These are phyloP conservation scores for Macrocybe gigantea DNA, from an alignment of 768 basidiomycete species.

Conservation along the genomic window DNA sequence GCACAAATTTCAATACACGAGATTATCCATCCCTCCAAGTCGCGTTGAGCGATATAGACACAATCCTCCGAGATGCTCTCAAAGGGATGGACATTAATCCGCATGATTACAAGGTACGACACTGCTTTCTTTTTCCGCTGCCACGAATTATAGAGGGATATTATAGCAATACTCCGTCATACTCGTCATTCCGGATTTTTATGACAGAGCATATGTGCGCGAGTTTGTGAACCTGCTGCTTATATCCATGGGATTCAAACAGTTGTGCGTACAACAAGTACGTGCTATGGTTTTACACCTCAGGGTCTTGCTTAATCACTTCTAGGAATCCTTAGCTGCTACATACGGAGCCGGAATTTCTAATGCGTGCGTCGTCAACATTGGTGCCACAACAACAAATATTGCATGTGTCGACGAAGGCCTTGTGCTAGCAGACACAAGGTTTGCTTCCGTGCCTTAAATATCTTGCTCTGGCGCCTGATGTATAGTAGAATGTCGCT, in stretches of 20 bases:
- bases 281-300: slow-evolving; percentile 6
- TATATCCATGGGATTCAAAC: slow-evolving; percentile 83
- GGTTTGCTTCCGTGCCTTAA: slow-evolving; percentile 38
- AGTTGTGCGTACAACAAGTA: slow-evolving; percentile 89
- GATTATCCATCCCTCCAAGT: slow-evolving; percentile 71
- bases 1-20: slow-evolving; percentile 75
- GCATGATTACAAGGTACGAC: slow-evolving; percentile 54
- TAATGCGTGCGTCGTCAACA: slow-evolving; percentile 92
- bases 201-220: slow-evolving; percentile 78
- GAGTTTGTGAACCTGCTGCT: slow-evolving; percentile 72
- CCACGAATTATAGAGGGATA: not conserved
- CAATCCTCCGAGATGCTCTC: slow-evolving; percentile 59
- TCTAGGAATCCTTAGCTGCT: slow-evolving; percentile 85
- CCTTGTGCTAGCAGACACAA: slow-evolving; percentile 77
- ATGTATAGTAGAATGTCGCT: slow-evolving; percentile 55
- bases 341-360: slow-evolving; percentile 95
- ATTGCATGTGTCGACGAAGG: slow-evolving; percentile 96
- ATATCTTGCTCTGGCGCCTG: not conserved
- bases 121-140: not conserved
- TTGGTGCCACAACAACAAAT: slow-evolving; percentile 79
- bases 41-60: slow-evolving; percentile 73
- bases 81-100: slow-evolving; percentile 48
- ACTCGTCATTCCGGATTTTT: slow-evolving; percentile 89
- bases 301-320: not conserved
- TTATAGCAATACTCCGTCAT: slow-evolving; percentile 79